Percentiles rank a stretch among this genome's conserved stretches.
These are phyloP conservation scores for Neonectria magnoliae DNA, from an alignment of 2,329 filamentous ascomycete genomes.

Conservation along the genomic window DNA sequence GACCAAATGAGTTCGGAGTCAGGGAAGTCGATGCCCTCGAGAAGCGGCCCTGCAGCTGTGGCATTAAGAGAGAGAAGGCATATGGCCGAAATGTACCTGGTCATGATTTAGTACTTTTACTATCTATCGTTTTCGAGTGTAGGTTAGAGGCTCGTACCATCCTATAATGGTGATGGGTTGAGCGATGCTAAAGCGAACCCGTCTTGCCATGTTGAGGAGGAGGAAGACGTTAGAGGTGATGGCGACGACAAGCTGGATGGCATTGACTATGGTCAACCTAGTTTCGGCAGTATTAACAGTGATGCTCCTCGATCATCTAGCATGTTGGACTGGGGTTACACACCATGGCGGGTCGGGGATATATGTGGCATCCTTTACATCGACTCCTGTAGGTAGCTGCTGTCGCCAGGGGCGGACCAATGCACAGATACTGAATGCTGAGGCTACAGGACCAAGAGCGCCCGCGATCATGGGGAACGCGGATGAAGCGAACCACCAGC, in stretches of 20 bases:
- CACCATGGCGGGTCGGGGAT: slow-evolving; percentile 78
- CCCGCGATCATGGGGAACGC: slow-evolving; percentile 83
- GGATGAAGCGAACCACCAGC: slow-evolving; percentile 72
- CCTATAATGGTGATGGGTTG: slow-evolving; percentile 84
- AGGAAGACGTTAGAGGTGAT: slow-evolving; percentile 83
- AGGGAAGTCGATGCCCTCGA: slow-evolving; percentile 47
- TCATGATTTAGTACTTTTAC: neutral
- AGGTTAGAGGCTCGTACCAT: slow-evolving; percentile 64
- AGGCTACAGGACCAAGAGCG: slow-evolving; percentile 86
- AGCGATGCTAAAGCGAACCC: slow-evolving; percentile 82
- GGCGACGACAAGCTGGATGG: slow-evolving; percentile 78
- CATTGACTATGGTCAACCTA: slow-evolving; percentile 80
- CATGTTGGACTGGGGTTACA: neutral
- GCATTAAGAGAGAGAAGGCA: slow-evolving; percentile 73
- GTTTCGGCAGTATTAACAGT: neutral
- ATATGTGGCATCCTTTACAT: slow-evolving; percentile 60
- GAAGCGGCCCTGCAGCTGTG: slow-evolving; percentile 70
- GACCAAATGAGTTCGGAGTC: slow-evolving; percentile 70
- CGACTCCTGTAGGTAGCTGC: slow-evolving; percentile 57
- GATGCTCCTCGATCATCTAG: neutral
- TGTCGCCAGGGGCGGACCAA: slow-evolving; percentile 84
- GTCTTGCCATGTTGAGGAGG: slow-evolving; percentile 85
- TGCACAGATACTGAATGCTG: slow-evolving; percentile 86
- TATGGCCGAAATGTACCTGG: slow-evolving; percentile 67
- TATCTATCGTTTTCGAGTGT: neutral